These are phyloP conservation scores for Hericium rajendrae DNA, from an alignment of 768 basidiomycete genomes.

Conservation along the genomic window DNA sequence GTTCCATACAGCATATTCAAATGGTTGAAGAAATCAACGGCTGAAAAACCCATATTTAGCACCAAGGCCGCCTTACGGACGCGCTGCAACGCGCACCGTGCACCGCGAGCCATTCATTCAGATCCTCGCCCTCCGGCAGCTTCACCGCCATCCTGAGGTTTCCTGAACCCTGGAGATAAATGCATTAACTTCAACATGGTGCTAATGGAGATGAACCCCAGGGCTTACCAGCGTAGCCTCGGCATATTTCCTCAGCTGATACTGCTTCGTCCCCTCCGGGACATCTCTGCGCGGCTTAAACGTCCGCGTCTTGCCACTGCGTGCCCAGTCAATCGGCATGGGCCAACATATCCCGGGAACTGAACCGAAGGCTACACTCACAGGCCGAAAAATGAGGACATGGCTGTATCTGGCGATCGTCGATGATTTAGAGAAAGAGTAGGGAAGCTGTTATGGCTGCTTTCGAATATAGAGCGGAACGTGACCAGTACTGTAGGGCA, in stretches of 20 bases:
- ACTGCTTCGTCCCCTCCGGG: slow-evolving; percentile 94
- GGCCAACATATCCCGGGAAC: background rate
- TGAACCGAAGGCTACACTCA: slow-evolving; percentile 30
- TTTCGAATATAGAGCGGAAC: background rate
- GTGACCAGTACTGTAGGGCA: no score
- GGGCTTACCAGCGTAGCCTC: slow-evolving; percentile 79
- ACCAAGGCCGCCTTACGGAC: background rate
- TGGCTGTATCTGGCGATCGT: slow-evolving; percentile 18
- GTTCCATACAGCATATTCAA: slow-evolving; percentile 99
- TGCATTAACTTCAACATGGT: background rate
- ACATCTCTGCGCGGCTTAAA: slow-evolving; percentile 96
- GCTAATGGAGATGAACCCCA: background rate
- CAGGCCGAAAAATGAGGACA: slow-evolving; percentile 89
- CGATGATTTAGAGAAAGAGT: background rate
- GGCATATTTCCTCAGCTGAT: slow-evolving; percentile 95
- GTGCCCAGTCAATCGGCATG: background rate
- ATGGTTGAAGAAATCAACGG: slow-evolving; percentile 99
- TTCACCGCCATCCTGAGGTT: slow-evolving; percentile 89
- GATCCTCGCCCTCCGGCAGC: slow-evolving; percentile 93
- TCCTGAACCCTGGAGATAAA: slow-evolving; percentile 68
- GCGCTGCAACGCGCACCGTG: slow-evolving; percentile 50
- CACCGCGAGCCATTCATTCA: slow-evolving; percentile 99
- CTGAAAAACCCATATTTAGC: slow-evolving; percentile 29
- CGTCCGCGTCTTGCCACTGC: slow-evolving; percentile 82
- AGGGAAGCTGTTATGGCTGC: no score